Percentiles rank a stretch among this genome's conserved stretches.
These are phyloP conservation scores for Colletotrichum spinosum DNA, from an alignment of 2,329 filamentous ascomycete genomes.

Conservation along the genomic window DNA sequence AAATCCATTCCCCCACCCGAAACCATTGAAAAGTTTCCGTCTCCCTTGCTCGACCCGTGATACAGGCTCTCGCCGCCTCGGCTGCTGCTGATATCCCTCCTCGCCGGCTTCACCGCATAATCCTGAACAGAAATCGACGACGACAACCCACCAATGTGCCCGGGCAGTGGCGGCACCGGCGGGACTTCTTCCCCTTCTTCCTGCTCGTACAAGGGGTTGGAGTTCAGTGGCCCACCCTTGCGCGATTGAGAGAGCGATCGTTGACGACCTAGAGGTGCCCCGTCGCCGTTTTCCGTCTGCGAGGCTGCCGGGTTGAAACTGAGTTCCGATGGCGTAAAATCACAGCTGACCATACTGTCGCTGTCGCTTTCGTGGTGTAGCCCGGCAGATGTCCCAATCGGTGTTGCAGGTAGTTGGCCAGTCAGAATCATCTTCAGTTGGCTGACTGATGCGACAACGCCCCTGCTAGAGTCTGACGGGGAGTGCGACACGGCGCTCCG, in stretches of 20 bases:
- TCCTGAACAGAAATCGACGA: constrained; percentile 50
- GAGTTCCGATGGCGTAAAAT: constrained; percentile 74
- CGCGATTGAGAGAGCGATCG: constrained; percentile 50
- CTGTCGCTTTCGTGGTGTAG: constrained; percentile 65
- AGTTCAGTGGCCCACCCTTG: constrained; percentile 55
- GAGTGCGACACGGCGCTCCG: constrained; percentile 63
- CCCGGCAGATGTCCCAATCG: constrained; percentile 51
- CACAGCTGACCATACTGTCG: constrained; percentile 79
- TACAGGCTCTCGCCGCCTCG: constrained; percentile 53
- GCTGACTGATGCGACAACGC: constrained; percentile 70
- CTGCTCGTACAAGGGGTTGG: constrained; percentile 54
- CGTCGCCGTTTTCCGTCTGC: constrained; percentile 42
- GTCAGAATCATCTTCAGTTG: constrained; percentile 72
- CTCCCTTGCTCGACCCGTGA: constrained; percentile 29
- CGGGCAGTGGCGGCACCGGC: constrained; percentile 67
- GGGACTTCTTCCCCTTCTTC: constrained; percentile 57
- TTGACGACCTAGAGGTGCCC: constrained; percentile 43
- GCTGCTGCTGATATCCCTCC: constrained; percentile 57
- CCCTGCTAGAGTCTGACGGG: constrained; percentile 56
- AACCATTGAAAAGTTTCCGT: constrained; percentile 48
- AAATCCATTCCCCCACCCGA: constrained; percentile 57
- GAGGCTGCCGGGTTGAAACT: constrained; percentile 63
- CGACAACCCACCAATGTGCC: constrained; percentile 46
- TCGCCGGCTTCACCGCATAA: constrained; percentile 47
- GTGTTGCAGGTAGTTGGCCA: constrained; percentile 58